Evolutionary conservation across 192 early-diverging fungal genomes (phyloP).

Genomic region (Coemansia sp.): DNA sequence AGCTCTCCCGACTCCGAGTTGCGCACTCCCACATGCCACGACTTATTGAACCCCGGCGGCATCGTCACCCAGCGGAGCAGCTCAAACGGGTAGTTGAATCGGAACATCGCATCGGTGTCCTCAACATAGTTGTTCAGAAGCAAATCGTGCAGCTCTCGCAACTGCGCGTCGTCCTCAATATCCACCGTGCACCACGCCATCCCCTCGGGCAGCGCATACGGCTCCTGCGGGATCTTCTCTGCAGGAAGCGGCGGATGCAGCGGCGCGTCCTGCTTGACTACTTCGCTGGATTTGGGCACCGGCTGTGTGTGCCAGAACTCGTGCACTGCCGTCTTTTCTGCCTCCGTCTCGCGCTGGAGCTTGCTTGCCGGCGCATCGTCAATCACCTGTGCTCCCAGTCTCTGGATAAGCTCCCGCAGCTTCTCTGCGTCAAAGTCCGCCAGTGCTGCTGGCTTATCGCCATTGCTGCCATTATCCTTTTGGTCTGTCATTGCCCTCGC

Average conservation of each 20-base stretch:
- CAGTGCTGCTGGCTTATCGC: neutral
- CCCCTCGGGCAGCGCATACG: conserved; percentile 82
- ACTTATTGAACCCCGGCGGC: conserved; percentile 86
- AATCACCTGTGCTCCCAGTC: conserved; percentile 21
- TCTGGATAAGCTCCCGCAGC: conserved; percentile 37
- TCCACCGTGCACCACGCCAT: conserved; percentile 91
- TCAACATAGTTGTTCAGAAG: conserved; percentile 96
- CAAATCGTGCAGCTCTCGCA: conserved; percentile 88
- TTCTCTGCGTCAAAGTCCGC: conserved; percentile 21
- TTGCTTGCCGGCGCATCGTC: conserved; percentile 21
- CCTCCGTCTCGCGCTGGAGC: conserved; percentile 44
- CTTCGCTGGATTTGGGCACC: conserved; percentile 81
- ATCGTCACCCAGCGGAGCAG: conserved; percentile 95
- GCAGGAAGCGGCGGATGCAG: conserved; percentile 75
- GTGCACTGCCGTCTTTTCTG: conserved; percentile 51
- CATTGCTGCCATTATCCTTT: neutral
- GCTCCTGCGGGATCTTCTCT: conserved; percentile 79
- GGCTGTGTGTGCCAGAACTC: conserved; percentile 99
- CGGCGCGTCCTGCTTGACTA: conserved; percentile 70
- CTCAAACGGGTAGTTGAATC: conserved; percentile 92
- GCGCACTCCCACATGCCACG: conserved; percentile 94
- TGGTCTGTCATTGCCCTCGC: neutral
- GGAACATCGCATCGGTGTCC: conserved; percentile 93
- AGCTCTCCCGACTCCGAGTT: conserved; percentile 68
- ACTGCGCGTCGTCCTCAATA: conserved; percentile 68